These are phyloP conservation scores for Ustulina deusta DNA, from an alignment of 2,329 filamentous ascomycete species.

Conservation along the genomic window DNA sequence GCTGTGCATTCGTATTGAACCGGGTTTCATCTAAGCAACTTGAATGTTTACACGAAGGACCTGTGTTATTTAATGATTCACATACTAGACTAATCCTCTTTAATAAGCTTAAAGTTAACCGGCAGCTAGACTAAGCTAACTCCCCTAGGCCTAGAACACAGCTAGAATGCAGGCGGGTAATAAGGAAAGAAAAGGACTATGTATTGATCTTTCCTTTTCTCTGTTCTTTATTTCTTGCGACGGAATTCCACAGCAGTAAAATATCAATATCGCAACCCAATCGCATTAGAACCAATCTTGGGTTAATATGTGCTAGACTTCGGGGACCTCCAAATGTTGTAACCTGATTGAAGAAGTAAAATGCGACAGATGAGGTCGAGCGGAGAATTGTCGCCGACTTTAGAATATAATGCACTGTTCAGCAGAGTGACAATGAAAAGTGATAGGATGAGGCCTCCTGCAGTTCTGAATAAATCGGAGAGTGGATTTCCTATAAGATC, in stretches of 20 bases:
- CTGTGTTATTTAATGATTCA: no score
- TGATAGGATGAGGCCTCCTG: background rate
- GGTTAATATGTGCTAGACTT: no score
- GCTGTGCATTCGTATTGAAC: background rate
- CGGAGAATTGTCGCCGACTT: background rate
- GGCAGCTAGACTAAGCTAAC: background rate
- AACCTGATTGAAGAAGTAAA: background rate
- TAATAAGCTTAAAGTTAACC: background rate
- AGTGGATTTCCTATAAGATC: background rate
- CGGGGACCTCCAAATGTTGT: background rate
- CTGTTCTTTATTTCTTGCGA: no score
- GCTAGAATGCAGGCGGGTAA: no score
- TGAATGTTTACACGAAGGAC: no score
- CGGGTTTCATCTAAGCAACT: no score
- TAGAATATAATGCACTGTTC: background rate
- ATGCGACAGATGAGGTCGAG: background rate
- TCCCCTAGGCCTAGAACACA: background rate
- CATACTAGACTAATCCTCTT: no score
- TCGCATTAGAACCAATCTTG: no score
- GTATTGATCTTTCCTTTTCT: no score
- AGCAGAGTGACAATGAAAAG: background rate
- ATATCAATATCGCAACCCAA: no score
- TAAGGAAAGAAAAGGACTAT: no score
- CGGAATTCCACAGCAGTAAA: no score
- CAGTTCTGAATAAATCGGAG: background rate